Evolutionary conservation across 768 basidiomycete species (phyloP).

Genomic region (Boletus eberwhitei): DNA sequence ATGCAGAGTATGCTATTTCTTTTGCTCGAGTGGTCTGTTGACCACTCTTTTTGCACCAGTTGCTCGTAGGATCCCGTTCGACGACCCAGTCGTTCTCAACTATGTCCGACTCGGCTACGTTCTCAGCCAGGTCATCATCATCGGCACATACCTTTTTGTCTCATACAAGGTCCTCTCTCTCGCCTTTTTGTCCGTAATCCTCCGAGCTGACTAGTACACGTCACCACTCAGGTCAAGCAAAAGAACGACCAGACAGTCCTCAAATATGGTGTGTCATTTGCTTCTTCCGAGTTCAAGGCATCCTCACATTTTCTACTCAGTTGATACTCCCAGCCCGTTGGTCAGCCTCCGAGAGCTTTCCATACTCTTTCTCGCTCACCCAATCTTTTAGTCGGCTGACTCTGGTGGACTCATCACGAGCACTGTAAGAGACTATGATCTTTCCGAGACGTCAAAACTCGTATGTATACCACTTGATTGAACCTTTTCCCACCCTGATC

Average conservation of each 20-base stretch:
- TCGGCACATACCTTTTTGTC: slow-evolving; percentile 78
- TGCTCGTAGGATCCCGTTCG: slow-evolving; percentile 87
- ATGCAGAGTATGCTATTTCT: slow-evolving; percentile 68
- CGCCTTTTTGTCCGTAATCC: background rate
- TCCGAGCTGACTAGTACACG: slow-evolving; percentile 13
- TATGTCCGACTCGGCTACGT: slow-evolving; percentile 87
- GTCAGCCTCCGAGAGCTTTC: slow-evolving; percentile 36
- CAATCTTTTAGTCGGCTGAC: slow-evolving; percentile 47
- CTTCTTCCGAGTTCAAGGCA: background rate
- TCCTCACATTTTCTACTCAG: slow-evolving; percentile 35
- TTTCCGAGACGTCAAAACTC: slow-evolving; percentile 80
- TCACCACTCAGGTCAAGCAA: slow-evolving; percentile 65
- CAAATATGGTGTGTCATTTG: slow-evolving; percentile 74
- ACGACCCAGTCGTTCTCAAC: slow-evolving; percentile 76
- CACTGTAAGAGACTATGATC: slow-evolving; percentile 92
- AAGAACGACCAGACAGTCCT: slow-evolving; percentile 96
- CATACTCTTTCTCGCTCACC: background rate
- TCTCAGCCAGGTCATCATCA: slow-evolving; percentile 62
- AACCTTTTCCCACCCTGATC: background rate
- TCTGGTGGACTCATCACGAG: slow-evolving; percentile 80
- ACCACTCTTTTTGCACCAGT: slow-evolving; percentile 44
- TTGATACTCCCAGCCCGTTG: slow-evolving; percentile 75
- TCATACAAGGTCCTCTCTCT: slow-evolving; percentile 54
- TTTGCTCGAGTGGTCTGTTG: background rate
- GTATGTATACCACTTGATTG: slow-evolving; percentile 42